Conservation (phyloP, 2,329 filamentous ascomycete genomes). For the Penicillium glabrum region DNA sequence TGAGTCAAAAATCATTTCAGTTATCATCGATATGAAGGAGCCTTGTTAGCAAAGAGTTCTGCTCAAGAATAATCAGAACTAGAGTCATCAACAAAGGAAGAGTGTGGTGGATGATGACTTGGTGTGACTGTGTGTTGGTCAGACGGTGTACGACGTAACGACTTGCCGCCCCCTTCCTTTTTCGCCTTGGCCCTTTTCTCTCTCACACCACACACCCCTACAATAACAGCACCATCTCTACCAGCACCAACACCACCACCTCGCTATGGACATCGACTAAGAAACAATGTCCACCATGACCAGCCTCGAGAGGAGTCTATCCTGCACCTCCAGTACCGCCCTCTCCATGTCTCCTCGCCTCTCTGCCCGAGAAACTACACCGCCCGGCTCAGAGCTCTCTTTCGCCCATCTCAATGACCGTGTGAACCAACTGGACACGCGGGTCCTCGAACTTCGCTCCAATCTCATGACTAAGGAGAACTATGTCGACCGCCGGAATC, state of each 20-base stretch:
- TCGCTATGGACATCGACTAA: slow-evolving; percentile 14
- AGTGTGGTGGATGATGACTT: not conserved
- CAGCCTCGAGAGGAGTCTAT: slow-evolving; percentile 38
- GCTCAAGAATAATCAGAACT: not conserved
- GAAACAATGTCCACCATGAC: slow-evolving; percentile 30
- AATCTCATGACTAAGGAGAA: slow-evolving; percentile 39
- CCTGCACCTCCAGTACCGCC: slow-evolving; percentile 39
- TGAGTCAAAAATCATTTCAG: not conserved
- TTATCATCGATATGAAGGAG: not conserved
- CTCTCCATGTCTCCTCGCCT: slow-evolving; percentile 36
- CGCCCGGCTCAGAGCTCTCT: slow-evolving; percentile 36
- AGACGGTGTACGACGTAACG: slow-evolving; percentile 6
- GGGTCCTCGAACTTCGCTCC: slow-evolving; percentile 38
- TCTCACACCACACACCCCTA: slow-evolving; percentile 5
- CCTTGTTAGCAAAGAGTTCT: not conserved
- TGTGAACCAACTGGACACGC: slow-evolving; percentile 39
- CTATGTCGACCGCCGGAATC: slow-evolving; percentile 40
- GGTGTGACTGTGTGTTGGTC: not conserved
- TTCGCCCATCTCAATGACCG: slow-evolving; percentile 40
- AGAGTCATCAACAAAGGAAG: not conserved
- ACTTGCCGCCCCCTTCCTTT: slow-evolving; percentile 3
- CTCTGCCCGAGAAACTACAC: slow-evolving; percentile 36
- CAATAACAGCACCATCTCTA: not conserved
- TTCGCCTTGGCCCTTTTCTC: slow-evolving; percentile 11
- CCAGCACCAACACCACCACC: not conserved